Evolutionary conservation across 257 asterid species (phyloP).

Genomic region (Mitragyna speciosa): DNA sequence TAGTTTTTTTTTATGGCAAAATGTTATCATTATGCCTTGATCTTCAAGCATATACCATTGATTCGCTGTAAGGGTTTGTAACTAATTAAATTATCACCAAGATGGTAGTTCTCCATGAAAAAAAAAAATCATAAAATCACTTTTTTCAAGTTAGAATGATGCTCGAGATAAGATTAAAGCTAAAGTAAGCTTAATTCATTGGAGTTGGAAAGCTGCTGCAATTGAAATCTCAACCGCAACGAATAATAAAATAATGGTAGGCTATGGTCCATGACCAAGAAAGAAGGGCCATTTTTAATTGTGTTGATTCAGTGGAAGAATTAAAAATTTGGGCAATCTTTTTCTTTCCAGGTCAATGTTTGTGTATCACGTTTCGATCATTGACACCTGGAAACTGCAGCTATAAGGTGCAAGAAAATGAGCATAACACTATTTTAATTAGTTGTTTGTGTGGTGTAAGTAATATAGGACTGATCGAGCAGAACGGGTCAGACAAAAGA

Average conservation of each 20-base stretch:
- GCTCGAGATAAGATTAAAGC: background rate
- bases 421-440: background rate
- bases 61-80: background rate
- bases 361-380: background rate
- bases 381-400: conserved; percentile 17
- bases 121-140: background rate
- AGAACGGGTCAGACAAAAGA: background rate
- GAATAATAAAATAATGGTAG: background rate
- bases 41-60: background rate
- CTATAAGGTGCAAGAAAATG: background rate
- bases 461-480: conserved; percentile 23
- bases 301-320: background rate
- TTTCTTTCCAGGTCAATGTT: background rate
- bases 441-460: background rate
- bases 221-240: conserved; percentile 1
- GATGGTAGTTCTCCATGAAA: too few species aligned
- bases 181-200: background rate
- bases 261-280: background rate
- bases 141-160: too few species aligned
- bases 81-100: background rate
- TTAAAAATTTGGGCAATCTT: background rate
- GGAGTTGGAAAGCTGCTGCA: background rate
- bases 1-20: background rate
- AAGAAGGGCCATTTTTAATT: background rate
- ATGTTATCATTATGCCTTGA: background rate